Evolutionary conservation across 345 rosid species (phyloP), one percentile per base, ranked within the genome.

Genomic region (Geranium brycei): DNA sequence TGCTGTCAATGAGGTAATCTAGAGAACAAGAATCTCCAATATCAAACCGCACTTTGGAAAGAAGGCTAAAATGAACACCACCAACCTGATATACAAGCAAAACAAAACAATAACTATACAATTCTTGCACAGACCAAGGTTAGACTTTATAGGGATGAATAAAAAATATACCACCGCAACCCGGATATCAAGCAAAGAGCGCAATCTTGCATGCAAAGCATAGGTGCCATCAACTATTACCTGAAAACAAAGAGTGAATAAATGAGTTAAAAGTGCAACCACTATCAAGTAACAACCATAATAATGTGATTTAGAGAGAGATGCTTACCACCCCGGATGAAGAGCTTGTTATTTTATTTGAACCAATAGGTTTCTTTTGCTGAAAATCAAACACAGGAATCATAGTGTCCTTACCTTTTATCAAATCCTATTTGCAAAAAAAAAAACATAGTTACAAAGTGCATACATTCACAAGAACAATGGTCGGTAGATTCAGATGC

Each of bases 31-130:
- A 85, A 72, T 95, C 96, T 65, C 96, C 96, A 72, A 95, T 95
- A 79, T 95, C 97, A 57, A 87, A 91, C 71, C 78, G 91, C 75
- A 95, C 97, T 77, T 95, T 95, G 57, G 97, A 91, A 66, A 95
- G 89, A 84, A 95, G 99, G 68, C 91, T 95, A 75, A 95, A 95
- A 83, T 95, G 95, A 76, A 95, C 96, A 8, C 99, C 99, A 19
- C 99, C 99, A 80, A 95, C 96, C 99, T 91, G 77, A 77, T 67
- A 57, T 68, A 68, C 57, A 66, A 31, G 71, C 57, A 61, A 40
- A 32, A 63, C 38, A 35, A 66, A 31, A 17, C 59, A 30, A 65
- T 57, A 71, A 51, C 58, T 35, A 19, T 57, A 58, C 47, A 63
- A 65, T 19, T 16, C 41, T 58, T 11, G 14, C 14, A 57, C 11